Evolutionary conservation across 768 basidiomycete genomes (phyloP), one percentile per base, ranked within the genome.

Genomic region (Hemileccinum rubropunctum): DNA sequence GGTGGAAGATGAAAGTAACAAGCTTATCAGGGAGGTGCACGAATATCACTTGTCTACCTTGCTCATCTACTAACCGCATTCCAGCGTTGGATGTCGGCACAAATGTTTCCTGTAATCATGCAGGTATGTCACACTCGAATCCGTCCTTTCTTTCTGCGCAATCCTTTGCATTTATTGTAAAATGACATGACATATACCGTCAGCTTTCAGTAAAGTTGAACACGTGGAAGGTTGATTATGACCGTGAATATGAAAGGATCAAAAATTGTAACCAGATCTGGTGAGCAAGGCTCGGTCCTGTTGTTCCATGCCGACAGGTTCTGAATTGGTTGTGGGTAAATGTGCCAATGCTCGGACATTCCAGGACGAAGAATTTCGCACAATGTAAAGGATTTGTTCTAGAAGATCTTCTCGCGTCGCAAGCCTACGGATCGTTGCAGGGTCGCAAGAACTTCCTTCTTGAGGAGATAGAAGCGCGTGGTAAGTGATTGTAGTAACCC

Each of bases 301-400:
- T 20, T 17, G 40, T 43, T 9, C 34, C 14, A 23, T 3, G 33
- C 3, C 8, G 14, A 38, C 11, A 17, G 18, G 23, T 6, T 35
- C 39, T 46, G 18, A 37, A 13, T 27, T 30, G 33, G 8, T 8
- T 12, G 21, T 23, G 41, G 23, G 11, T 12, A 39, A 30, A 45
- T 42, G 33, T 28, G 17, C 13, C 32, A 14, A 32, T 18, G n/a
- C 21, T 4, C 18, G 12, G 20, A 13, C 21, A 23, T 28, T 33
- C 11, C 42, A 82, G 82, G 44, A 70, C 69, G 17, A 62, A 57
- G 42, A 0, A 0, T 0, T 54, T 74, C 23, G 77, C 78, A 0
- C 12, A 39, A 0, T n/a, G 40, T 4, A 58, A 75, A 52, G 80
- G 79, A 6, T 83, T 78, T 72, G 50, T 68, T 1, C 56, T 64